Percentiles rank a stretch among this genome's conserved stretches.
Evolutionary conservation across 2,329 filamentous ascomycete species (phyloP).

Genomic region (Emydomyces testavorans): DNA sequence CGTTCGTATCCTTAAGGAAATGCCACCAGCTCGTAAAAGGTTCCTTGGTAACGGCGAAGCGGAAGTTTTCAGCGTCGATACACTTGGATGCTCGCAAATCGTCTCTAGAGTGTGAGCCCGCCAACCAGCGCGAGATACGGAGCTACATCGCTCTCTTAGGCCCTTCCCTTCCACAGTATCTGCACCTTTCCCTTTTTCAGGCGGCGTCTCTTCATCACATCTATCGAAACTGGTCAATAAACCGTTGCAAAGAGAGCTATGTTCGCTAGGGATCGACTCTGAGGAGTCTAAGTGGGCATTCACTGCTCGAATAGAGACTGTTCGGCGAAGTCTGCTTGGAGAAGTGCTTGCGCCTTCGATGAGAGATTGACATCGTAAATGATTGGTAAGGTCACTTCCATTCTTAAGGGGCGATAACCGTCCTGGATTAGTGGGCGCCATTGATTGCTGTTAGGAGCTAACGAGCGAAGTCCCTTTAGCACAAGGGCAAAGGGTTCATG

Average conservation of each 20-base stretch:
- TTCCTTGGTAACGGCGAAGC: conserved; percentile 1
- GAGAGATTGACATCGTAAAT: conserved; percentile 1
- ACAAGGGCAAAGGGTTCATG: background rate
- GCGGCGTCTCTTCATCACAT: conserved; percentile 4
- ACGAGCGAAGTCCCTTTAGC: conserved; percentile 6
- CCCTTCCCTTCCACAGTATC: conserved; percentile 44
- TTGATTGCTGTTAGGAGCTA: conserved; percentile 4
- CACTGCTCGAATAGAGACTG: conserved; percentile 17
- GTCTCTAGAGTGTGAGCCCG: conserved; percentile 20
- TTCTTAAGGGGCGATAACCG: background rate
- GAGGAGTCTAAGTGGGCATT: conserved; percentile 22
- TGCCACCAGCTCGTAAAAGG: background rate
- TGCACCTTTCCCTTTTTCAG: background rate
- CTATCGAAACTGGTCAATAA: conserved; percentile 24
- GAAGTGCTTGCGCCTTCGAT: conserved; percentile 6
- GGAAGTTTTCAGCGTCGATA: conserved; percentile 18
- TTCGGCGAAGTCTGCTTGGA: conserved; percentile 16
- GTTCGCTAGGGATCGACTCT: conserved; percentile 27
- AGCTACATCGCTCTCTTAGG: background rate
- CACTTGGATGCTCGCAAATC: conserved; percentile 22
- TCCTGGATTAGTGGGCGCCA: background rate
- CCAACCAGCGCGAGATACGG: conserved; percentile 17
- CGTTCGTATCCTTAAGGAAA: background rate
- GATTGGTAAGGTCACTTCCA: background rate
- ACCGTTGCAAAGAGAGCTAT: conserved; percentile 32